Base-by-base conservation (phyloP, 441 rosid genomes). In the Flueggea neowawraea region DNA sequence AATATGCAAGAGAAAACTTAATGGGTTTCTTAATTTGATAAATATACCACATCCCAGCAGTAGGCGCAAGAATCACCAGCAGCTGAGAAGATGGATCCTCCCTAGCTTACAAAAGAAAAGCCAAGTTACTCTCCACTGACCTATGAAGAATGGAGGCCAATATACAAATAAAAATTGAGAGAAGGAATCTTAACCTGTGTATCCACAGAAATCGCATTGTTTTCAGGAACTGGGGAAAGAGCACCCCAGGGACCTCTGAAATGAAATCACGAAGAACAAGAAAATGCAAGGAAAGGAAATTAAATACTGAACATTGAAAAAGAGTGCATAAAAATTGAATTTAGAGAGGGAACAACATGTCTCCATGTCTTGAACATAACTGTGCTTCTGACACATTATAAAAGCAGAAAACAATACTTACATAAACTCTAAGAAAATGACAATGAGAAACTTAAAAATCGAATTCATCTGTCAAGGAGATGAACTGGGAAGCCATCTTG, bases 191-290 rank as follows among this genome's bases (percentile, higher is more conserved):
- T 43, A 52, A 91, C 99, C 97, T 83, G 79, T 62, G 73, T 61
- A 66, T 91, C 96, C 79, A 81, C 82, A 67, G 99, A 86, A 65
- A 94, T 82, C 60, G 96, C 95, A 77, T 94, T 91, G 71, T 79
- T 89, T 78, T 94, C 99, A 0, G 99, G 97, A 69, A 89, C 83
- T 22, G 99, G 96, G 61, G 97, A 91, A 68, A 89, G 89, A 69
- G 99, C 84, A 60, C 86, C 92, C 99, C 99, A 94, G 55, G 99
- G 99, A 76, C 99, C 99, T 78, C 99, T 94, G 68, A 10, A 57
- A 63, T 60, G 17, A 41, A 63, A 73, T 49, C 22, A 39, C 65
- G 41, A 52, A 6, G 62, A 55, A 63, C 31, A 58, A 65, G 32
- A 39, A 48, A 12, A 33, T 45, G 15, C 17, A 52, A 39, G 16